These are phyloP conservation scores for Plasmodium fragile DNA, from an alignment of 169 alveolate species.

Conservation along the genomic window DNA sequence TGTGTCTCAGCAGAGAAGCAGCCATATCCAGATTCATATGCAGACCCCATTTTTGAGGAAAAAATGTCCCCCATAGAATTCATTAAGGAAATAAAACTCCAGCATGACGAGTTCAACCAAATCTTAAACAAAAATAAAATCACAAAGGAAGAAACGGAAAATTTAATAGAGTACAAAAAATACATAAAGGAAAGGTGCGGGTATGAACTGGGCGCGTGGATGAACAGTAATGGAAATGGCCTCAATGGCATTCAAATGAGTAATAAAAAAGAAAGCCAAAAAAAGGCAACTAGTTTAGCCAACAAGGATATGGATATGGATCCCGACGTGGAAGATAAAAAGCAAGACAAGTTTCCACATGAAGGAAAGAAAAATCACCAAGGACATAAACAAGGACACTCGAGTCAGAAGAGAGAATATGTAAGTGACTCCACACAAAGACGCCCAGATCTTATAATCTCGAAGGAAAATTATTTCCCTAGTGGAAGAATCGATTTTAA, in stretches of 20 bases:
- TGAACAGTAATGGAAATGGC: not conserved
- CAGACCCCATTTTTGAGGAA: not conserved
- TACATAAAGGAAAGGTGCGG: conserved; percentile 73
- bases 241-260: not conserved
- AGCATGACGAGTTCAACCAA: conserved; percentile 57
- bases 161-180: conserved; percentile 34
- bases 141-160: conserved; percentile 8
- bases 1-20: not conserved
- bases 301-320: not conserved
- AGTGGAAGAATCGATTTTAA: not conserved
- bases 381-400: not conserved
- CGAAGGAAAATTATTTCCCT: conserved; percentile 1
- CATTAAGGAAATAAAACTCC: conserved; percentile 62
- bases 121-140: conserved; percentile 32
- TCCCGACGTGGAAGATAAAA: not conserved
- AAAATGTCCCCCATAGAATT: not conserved
- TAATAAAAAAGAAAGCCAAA: not conserved
- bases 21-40: not conserved
- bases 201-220: conserved; percentile 36
- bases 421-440: not conserved
- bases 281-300: not conserved
- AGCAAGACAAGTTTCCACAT: not conserved
- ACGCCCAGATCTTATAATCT: conserved; percentile 1
- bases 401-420: not conserved
- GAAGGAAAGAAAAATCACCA: not conserved